Conservation (phyloP, 139 green algal species). For the Chlamydomonas incerta region DNA sequence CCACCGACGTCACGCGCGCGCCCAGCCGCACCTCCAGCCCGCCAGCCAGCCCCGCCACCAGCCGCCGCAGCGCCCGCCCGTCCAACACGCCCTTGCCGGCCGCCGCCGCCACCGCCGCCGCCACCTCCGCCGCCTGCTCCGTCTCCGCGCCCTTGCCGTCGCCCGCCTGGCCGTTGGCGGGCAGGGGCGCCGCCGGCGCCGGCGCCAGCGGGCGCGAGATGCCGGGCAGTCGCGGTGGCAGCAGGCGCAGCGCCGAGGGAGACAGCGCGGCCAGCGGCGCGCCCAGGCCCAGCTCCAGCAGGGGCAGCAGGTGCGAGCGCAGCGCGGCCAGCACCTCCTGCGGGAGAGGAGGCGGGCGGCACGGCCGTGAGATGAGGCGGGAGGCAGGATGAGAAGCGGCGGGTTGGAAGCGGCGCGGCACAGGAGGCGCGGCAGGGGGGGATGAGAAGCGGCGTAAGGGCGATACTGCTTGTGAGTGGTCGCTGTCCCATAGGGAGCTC, state of each 20-base stretch:
- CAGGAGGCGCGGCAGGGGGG: too few species aligned
- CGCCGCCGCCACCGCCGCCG: neutral
- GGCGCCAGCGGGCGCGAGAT: neutral
- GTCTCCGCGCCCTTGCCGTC: neutral
- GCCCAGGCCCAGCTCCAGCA: conserved; percentile 22
- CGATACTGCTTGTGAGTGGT: too few species aligned
- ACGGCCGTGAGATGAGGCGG: neutral
- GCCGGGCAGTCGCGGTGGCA: neutral
- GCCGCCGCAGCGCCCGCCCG: neutral
- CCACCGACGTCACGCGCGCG: conserved; percentile 11
- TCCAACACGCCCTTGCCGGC: neutral
- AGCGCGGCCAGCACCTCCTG: conserved; percentile 30
- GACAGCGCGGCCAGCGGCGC: neutral
- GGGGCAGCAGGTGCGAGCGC: conserved; percentile 27
- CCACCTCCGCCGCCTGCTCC: neutral
- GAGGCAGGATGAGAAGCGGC: too few species aligned
- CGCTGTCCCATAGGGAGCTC: too few species aligned
- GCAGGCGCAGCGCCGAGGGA: neutral
- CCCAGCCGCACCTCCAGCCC: conserved; percentile 14
- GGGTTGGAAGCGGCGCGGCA: too few species aligned
- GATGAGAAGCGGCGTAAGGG: too few species aligned
- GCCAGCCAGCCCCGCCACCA: conserved; percentile 9
- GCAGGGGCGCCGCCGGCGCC: neutral
- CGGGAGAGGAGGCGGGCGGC: too few species aligned
- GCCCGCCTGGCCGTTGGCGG: neutral